Evolutionary conservation across 2,329 filamentous ascomycete genomes (phyloP).

Genomic region (Fusarium torreyae): DNA sequence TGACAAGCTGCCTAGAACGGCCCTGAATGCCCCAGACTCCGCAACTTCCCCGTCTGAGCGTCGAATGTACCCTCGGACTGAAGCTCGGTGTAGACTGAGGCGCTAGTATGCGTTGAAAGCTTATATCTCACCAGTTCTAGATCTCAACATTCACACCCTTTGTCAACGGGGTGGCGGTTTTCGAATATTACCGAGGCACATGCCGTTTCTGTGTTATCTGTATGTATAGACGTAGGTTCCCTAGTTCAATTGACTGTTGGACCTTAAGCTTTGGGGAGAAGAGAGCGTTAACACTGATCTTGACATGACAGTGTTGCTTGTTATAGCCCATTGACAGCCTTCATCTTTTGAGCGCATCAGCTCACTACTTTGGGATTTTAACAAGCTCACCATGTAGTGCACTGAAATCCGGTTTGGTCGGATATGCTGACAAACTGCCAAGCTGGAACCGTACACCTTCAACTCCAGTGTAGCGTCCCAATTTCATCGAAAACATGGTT

Average conservation of each 20-base stretch:
- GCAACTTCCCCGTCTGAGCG: conserved; percentile 25
- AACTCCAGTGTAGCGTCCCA: conserved; percentile 4
- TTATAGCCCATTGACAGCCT: conserved; percentile 4
- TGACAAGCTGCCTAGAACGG: conserved; percentile 29
- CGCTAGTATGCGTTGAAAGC: conserved; percentile 24
- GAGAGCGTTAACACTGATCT: neutral
- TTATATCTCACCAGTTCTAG: conserved; percentile 37
- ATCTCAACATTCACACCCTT: conserved; percentile 31
- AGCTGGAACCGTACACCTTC: neutral
- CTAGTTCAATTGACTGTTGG: neutral
- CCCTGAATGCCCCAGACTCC: conserved; percentile 4
- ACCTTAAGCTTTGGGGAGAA: neutral
- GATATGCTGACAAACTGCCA: neutral
- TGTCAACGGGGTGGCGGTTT: conserved; percentile 7
- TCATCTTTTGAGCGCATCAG: conserved; percentile 5
- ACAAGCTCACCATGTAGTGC: no score
- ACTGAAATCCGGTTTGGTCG: neutral
- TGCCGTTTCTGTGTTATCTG: neutral
- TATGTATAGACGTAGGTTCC: neutral
- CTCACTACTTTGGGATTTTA: neutral
- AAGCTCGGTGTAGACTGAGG: conserved; percentile 7
- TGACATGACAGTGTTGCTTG: neutral
- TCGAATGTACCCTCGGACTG: conserved; percentile 15
- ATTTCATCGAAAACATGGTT: conserved; percentile 5
- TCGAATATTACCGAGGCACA: neutral